Conservation (phyloP, 257 asterid species). For the Ajuga chamaepitys region DNA sequence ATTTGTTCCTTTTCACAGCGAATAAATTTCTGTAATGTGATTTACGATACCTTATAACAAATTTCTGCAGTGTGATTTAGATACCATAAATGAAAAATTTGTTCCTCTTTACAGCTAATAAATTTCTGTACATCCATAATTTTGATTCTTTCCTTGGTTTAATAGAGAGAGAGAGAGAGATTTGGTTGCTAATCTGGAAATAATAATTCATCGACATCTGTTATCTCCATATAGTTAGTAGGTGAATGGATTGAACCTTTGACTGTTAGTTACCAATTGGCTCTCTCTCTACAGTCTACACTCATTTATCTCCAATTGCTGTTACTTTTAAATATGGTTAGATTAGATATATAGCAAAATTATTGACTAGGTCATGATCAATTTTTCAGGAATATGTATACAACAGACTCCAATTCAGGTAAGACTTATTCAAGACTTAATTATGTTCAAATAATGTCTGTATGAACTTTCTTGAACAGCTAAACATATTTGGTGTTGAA, state of each 20-base stretch:
- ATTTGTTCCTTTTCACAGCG: too few species aligned
- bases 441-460: neutral
- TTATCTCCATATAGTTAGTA: neutral
- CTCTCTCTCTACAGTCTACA: slow-evolving; percentile 5
- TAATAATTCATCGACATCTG: neutral
- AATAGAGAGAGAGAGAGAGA: slow-evolving; percentile 7
- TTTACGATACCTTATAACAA: neutral
- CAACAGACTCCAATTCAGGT: slow-evolving; percentile 95
- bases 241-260: neutral
- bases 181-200: neutral
- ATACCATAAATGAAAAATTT: neutral
- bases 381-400: slow-evolving; percentile 87
- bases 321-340: neutral
- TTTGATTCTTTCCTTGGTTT: neutral
- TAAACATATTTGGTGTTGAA: neutral
- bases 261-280: neutral
- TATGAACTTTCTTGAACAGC: neutral
- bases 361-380: neutral
- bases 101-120: slow-evolving; percentile 1
- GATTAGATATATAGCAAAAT: neutral
- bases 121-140: neutral
- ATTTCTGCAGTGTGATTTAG: neutral
- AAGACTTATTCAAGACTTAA: neutral
- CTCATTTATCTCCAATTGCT: neutral
- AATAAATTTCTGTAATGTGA: too few species aligned